Conservation (phyloP, 73 alveolate genomes). For the Paramecium octaurelia region DNA sequence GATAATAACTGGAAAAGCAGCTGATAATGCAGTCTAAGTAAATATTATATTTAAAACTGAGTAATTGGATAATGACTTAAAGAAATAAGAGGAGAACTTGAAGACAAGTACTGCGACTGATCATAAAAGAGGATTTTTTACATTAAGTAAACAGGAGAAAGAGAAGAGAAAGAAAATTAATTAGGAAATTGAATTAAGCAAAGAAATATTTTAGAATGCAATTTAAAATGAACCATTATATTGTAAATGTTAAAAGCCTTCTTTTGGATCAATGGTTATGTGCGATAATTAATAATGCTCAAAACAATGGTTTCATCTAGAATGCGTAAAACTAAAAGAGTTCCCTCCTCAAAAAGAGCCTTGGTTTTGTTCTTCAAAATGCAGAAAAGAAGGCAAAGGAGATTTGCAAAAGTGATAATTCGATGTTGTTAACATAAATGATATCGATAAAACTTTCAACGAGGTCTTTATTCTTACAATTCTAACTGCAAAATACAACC, state of each 20-base stretch:
- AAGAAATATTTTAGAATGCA: slow-evolving; percentile 7
- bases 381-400: slow-evolving; percentile 18
- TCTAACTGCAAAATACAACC: not conserved
- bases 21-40: slow-evolving; percentile 35
- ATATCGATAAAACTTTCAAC: not conserved
- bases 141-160: not conserved
- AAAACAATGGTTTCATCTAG: slow-evolving; percentile 42
- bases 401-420: not conserved
- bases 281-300: slow-evolving; percentile 23
- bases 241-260: slow-evolving; percentile 15
- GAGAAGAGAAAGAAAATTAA: slow-evolving; percentile 10
- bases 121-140: not conserved
- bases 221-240: slow-evolving; percentile 22
- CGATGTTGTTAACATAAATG: not conserved
- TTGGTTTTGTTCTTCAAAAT: slow-evolving; percentile 32
- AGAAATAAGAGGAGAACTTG: not conserved
- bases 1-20: not conserved
- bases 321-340: slow-evolving; percentile 27
- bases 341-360: not conserved
- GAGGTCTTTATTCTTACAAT: slow-evolving; percentile 31
- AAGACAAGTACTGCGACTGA: not conserved
- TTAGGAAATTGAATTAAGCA: slow-evolving; percentile 19
- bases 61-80: slow-evolving; percentile 39
- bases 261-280: slow-evolving; percentile 34
- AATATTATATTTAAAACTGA: not conserved